Percentiles rank a stretch among this genome's conserved stretches.
Evolutionary conservation across 2,329 filamentous ascomycete species (phyloP).

Genomic region (Podosphaera fusca): DNA sequence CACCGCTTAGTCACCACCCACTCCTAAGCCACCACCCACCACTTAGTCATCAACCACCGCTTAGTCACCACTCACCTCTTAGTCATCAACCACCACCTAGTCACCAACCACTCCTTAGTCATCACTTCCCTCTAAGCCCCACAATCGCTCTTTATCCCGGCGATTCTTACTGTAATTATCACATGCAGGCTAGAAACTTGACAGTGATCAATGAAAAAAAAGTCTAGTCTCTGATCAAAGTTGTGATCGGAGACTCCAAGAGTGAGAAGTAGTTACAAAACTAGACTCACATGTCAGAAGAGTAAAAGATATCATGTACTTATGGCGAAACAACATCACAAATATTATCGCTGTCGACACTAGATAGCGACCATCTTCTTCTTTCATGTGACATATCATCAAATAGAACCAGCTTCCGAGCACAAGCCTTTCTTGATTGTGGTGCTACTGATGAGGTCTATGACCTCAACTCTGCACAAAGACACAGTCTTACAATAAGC

Average conservation of each 20-base stretch:
- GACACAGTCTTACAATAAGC: background rate
- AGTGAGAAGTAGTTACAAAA: background rate
- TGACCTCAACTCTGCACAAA: constrained; percentile 1
- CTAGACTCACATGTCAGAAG: background rate
- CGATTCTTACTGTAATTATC: no score
- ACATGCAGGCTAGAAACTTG: no score
- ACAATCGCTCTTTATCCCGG: no score
- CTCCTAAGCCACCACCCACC: no score
- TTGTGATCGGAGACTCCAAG: background rate
- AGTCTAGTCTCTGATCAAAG: background rate
- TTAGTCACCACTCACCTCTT: no score
- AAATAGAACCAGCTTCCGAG: no score
- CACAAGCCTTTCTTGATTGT: no score
- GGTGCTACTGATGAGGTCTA: background rate
- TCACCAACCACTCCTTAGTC: no score
- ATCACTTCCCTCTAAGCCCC: no score
- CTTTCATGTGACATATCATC: background rate
- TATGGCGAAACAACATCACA: background rate
- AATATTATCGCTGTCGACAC: background rate
- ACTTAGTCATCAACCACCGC: no score
- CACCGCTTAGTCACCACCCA: no score
- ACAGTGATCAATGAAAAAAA: background rate
- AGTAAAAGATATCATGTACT: background rate
- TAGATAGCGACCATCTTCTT: background rate
- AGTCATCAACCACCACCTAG: no score